Base-by-base conservation (phyloP, 768 basidiomycete species). In the Termitomyces sp. region DNA sequence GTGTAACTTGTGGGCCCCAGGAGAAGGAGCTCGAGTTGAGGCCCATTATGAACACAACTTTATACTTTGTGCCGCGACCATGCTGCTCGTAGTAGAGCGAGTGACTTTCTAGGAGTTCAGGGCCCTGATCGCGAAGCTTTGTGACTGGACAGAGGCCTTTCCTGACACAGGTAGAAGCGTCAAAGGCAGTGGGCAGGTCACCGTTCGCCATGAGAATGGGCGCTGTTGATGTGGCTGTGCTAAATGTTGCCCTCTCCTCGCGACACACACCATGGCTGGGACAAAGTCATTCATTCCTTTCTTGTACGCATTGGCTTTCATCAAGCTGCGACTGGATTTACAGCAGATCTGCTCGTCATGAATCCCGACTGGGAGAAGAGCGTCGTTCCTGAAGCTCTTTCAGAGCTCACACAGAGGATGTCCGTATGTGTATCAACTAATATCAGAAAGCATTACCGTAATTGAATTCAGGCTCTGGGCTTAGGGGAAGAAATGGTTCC, bases 61-160 rank as follows among this genome's bases (percentile, higher is more conserved):
- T 91, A 61, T 67, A 70, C 62, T 80, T 77, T 11, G 80, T 79
- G 0, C 88, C 87, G 4, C 64, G 74, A 3, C 91, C 92, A 71
- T 94, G 92, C 44, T 87, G 81, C 70, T 92, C 90, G 63, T 81
- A 93, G 72, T 93, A 94, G 2, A 93, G 76, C 0, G 89, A 90
- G 68, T 91, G 90, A 54, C 83, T 86, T 67, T 89, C 83, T 3
- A 86, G 62, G 0, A 80, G 71, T 55, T 79, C 74, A 3, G 72
- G 72, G n/a, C 72, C 76, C 65, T 84, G 79, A 16, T 76, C 73
- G 32, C 78, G 77, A 5, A 85, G 73, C 33, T 76, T 67, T 2
- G 85, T 85, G 16, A 92, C 86, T 2, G 89, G 90, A 68, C 90
- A 93, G n/a, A 91, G 78, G 7, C 92, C 92, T 55, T 87, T 88